phyloP scores from a whole-genome alignment of 768 basidiomycete genomes.

The Pleurotus djamor region DNA sequence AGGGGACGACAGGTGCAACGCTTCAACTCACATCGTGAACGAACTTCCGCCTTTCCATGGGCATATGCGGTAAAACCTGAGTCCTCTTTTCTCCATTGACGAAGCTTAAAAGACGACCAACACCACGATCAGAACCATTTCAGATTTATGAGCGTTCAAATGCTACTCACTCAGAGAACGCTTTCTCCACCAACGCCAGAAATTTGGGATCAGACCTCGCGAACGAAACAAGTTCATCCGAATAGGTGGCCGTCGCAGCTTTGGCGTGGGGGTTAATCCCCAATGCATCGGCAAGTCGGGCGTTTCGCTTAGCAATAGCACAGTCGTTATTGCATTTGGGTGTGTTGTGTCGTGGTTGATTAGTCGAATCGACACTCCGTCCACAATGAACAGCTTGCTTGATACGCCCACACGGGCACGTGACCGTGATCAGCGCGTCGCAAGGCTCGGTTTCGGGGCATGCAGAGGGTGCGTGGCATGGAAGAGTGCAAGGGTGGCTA shows the following conservation, averaged over 20 bases:
- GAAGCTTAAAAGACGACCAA: slow-evolving; percentile 43
- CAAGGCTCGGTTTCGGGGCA: slow-evolving; percentile 86
- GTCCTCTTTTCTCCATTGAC: slow-evolving; percentile 61
- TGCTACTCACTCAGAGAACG: slow-evolving; percentile 71
- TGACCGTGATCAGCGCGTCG: slow-evolving; percentile 57
- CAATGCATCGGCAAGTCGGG: slow-evolving; percentile 84
- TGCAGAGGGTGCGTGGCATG: slow-evolving; percentile 86
- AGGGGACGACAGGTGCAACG: not conserved
- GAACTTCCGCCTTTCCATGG: slow-evolving; percentile 76
- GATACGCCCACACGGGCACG: slow-evolving; percentile 84
- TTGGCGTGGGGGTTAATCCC: slow-evolving; percentile 67
- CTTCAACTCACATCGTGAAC: slow-evolving; percentile 62
- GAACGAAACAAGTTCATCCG: slow-evolving; percentile 59
- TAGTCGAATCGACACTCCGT: slow-evolving; percentile 37
- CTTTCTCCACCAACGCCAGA: slow-evolving; percentile 70
- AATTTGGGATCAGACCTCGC: slow-evolving; percentile 66
- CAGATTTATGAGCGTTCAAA: slow-evolving; percentile 15
- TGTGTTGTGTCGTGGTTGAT: slow-evolving; percentile 23
- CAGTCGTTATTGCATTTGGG: slow-evolving; percentile 87
- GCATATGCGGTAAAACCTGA: slow-evolving; percentile 81
- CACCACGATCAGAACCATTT: slow-evolving; percentile 6
- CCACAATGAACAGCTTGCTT: slow-evolving; percentile 76
- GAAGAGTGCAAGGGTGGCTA: slow-evolving; percentile 70
- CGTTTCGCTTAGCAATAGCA: slow-evolving; percentile 81
- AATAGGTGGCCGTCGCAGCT: slow-evolving; percentile 49